phyloP scores from a whole-genome alignment of 2,329 filamentous ascomycete species.

The Neocucurbitaria cava region DNA sequence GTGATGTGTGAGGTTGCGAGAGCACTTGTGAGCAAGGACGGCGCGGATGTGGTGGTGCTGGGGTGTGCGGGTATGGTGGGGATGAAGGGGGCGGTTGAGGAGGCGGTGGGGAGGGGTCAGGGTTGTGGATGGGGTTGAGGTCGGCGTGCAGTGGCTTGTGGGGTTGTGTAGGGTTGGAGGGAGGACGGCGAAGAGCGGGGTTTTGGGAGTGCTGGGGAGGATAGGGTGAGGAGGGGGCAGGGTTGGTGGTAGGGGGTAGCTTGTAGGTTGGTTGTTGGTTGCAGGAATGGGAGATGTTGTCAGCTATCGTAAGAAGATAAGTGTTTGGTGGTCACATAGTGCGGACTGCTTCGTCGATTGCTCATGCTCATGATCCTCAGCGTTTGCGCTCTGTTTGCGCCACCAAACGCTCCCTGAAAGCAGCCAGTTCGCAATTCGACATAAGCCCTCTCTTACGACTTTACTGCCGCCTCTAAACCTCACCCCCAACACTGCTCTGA shows the following conservation, averaged over 20 bases:
- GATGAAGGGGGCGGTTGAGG: conserved; percentile 55
- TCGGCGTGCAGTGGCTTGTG: conserved; percentile 56
- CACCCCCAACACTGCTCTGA: no score
- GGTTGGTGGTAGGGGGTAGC: not conserved
- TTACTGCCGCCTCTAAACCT: no score
- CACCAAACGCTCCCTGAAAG: no score
- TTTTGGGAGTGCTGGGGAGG: conserved; percentile 49
- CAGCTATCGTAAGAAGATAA: no score
- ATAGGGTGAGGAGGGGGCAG: not conserved
- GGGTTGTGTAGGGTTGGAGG: conserved; percentile 56
- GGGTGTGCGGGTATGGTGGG: conserved; percentile 60
- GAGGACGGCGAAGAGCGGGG: conserved; percentile 54
- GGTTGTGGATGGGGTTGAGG: conserved; percentile 60
- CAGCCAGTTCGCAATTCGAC: no score
- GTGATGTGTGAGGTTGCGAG: conserved; percentile 50
- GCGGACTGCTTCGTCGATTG: no score
- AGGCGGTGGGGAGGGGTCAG: conserved; percentile 57
- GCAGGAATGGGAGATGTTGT: no score
- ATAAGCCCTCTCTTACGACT: no score
- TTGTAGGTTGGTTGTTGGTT: no score
- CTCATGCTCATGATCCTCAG: no score
- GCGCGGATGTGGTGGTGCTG: conserved; percentile 53
- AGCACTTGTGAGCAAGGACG: conserved; percentile 50
- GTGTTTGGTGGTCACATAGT: no score
- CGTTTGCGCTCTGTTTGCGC: no score